Conservation (phyloP, 2,329 filamentous ascomycete genomes). For the Curvularia eragrostidis region DNA sequence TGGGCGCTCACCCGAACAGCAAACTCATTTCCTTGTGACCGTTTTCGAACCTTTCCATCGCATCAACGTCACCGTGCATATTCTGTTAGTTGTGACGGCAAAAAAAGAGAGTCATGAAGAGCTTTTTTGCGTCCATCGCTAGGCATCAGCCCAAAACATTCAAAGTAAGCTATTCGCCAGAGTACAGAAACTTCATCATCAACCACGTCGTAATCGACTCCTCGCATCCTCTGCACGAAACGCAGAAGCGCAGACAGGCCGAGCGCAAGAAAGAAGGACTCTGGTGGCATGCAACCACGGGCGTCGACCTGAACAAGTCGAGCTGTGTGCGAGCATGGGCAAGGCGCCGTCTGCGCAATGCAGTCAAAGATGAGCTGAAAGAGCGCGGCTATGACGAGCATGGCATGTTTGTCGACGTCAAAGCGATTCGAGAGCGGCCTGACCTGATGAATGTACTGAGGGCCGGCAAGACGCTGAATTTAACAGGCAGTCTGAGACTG, state of each 20-base stretch:
- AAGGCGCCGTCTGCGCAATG: slow-evolving; percentile 38
- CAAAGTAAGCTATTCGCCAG: slow-evolving; percentile 31
- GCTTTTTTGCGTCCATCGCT: slow-evolving; percentile 18
- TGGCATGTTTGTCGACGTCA: slow-evolving; percentile 28
- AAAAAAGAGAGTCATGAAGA: slow-evolving; percentile 26
- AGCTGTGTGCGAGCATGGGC: slow-evolving; percentile 44
- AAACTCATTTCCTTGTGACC: slow-evolving; percentile 1
- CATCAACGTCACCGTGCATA: slow-evolving; percentile 16
- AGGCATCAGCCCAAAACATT: slow-evolving; percentile 26
- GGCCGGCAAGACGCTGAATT: slow-evolving; percentile 12
- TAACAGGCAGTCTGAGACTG: slow-evolving; percentile 39
- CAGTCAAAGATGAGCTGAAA: slow-evolving; percentile 40
- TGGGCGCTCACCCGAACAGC: slow-evolving; percentile 9
- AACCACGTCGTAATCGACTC: slow-evolving; percentile 30
- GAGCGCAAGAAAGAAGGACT: slow-evolving; percentile 36
- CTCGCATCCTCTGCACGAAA: slow-evolving; percentile 37
- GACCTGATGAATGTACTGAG: slow-evolving; percentile 12
- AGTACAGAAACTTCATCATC: slow-evolving; percentile 34
- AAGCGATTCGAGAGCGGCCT: background rate
- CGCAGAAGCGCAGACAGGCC: slow-evolving; percentile 26
- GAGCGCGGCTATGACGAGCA: slow-evolving; percentile 37
- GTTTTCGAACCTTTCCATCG: background rate
- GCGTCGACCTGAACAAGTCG: slow-evolving; percentile 36
- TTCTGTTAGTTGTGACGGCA: background rate
- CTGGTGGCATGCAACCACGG: slow-evolving; percentile 43